Evolutionary conservation across 2,329 filamentous ascomycete species (phyloP).

Genomic region (Cercospora sp.): DNA sequence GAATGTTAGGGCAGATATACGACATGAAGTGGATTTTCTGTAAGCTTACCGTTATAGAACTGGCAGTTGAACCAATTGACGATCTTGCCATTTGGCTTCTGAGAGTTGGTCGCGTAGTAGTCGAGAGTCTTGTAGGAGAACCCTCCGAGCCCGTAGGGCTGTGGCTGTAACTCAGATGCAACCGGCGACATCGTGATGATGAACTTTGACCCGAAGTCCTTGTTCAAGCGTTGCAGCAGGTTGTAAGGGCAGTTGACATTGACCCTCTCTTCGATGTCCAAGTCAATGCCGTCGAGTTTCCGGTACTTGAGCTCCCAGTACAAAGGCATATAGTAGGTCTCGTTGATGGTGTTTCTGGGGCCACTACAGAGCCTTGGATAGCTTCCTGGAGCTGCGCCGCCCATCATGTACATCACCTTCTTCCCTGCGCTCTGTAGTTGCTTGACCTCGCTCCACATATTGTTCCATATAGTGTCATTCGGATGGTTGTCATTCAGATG

Average conservation of each 20-base stretch:
- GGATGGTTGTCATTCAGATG: conserved; percentile 35
- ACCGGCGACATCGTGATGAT: conserved; percentile 38
- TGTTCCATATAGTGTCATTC: conserved; percentile 27
- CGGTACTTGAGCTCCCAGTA: conserved; percentile 29
- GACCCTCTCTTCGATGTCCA: conserved; percentile 37
- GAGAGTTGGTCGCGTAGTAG: conserved; percentile 21
- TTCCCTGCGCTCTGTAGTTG: conserved; percentile 31
- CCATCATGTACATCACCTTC: conserved; percentile 35
- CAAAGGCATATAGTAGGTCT: conserved; percentile 32
- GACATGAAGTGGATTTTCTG: conserved; percentile 13
- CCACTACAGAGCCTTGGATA: conserved; percentile 31
- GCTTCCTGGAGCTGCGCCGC: conserved; percentile 32
- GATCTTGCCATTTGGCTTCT: conserved; percentile 32
- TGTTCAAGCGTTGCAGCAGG: conserved; percentile 29
- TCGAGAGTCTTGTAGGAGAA: conserved; percentile 32
- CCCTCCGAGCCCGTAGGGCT: conserved; percentile 27
- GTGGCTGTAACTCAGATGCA: conserved; percentile 28
- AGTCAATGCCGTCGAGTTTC: conserved; percentile 33
- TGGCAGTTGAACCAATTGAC: conserved; percentile 36
- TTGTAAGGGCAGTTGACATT: conserved; percentile 29
- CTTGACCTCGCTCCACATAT: conserved; percentile 31
- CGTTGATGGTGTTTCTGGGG: conserved; percentile 19
- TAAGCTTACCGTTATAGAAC: conserved; percentile 27
- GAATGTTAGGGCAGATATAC: conserved; percentile 7
- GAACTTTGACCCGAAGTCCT: conserved; percentile 34